Evolutionary conservation across 305 asterid genomes (phyloP), one percentile per base, ranked within the genome.

Genomic region (Salvia sclarea): DNA sequence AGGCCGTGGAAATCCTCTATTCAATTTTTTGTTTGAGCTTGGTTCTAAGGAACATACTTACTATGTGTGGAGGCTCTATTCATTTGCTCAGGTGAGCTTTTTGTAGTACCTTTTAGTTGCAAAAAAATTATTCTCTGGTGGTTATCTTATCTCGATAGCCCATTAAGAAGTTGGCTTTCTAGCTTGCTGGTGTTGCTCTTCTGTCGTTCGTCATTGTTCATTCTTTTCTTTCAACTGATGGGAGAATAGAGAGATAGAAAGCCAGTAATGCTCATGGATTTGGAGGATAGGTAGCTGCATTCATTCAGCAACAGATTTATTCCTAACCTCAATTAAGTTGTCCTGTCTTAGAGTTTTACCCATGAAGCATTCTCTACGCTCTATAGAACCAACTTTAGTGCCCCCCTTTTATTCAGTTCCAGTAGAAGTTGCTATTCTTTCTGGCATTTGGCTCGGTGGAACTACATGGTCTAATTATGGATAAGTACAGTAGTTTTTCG

Each of bases 31-130:
- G 82, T 92, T 92, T 84, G 98, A 92, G 84, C 98, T 92, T 75
- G 97, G 97, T 24, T 88, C 97, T 0, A 88, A 88, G 85, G 98
- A 92, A 76, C 98, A 92, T 68, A 86, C 97, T 9, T 92, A 90
- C 73, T 92, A 92, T 61, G 98, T 92, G n/a, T 92, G 98, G 98
- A 90, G 98, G 87, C 92, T 92, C 40, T 92, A 92, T 80, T 92
- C 98, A 61, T 92, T 92, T 80, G 95, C 98, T 57, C 98, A 92
- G 98, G 98, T 84, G 71, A 71, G 80, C 55, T 62, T 17, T 61
- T 45, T 57, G n/a, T 65, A 21, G 57, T 61, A 62, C 47, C 43
- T 45, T 43, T 48, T 52, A 6, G 28, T 70, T 28, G 57, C 37
- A 21, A 48, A 38, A n/a, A n/a, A n/a, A n/a, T n/a, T n/a, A n/a